phyloP scores from a whole-genome alignment of 352 stramenopile species.

The Phytophthora fragariaefolia region DNA sequence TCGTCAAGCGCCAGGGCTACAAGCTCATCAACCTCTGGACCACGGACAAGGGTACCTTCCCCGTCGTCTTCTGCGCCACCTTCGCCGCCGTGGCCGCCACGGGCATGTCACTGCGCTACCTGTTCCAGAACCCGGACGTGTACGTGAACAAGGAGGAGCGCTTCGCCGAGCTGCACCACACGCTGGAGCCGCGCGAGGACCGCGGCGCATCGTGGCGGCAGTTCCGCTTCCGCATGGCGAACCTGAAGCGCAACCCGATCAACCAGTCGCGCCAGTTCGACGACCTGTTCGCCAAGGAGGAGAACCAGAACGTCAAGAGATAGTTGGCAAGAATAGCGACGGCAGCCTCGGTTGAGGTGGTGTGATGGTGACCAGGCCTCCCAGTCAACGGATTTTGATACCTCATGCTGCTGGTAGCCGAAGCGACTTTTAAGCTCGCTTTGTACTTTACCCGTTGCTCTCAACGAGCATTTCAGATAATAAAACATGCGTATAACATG shows the following conservation, averaged over 20 bases:
- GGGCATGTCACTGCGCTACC: conserved; percentile 48
- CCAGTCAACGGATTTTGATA: too few relatives aligned
- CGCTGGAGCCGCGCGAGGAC: conserved; percentile 33
- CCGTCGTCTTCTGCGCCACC: conserved; percentile 56
- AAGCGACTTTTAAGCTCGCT: too few relatives aligned
- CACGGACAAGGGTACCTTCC: conserved; percentile 68
- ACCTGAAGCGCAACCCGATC: conserved; percentile 54
- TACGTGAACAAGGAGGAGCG: conserved; percentile 74
- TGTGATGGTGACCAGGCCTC: too few relatives aligned
- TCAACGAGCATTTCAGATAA: too few relatives aligned
- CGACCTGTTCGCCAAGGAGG: conserved; percentile 3
- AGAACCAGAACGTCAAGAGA: conserved; percentile 5
- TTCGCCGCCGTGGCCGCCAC: conserved; percentile 44
- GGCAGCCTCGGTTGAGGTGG: too few relatives aligned
- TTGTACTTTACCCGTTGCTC: too few relatives aligned
- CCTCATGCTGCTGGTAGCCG: too few relatives aligned
- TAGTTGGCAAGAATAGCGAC: too few relatives aligned
- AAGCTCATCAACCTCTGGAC: conserved; percentile 61
- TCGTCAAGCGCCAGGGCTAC: conserved; percentile 34
- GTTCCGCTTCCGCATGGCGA: conserved; percentile 73
- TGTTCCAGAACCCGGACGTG: conserved; percentile 66
- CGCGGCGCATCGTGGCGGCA: conserved; percentile 56
- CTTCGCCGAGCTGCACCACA: conserved; percentile 52
- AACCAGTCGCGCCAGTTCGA: conserved; percentile 5
- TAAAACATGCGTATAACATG: too few relatives aligned